Conservation (phyloP, 2,329 filamentous ascomycete species). For the Fusarium aywerte region DNA sequence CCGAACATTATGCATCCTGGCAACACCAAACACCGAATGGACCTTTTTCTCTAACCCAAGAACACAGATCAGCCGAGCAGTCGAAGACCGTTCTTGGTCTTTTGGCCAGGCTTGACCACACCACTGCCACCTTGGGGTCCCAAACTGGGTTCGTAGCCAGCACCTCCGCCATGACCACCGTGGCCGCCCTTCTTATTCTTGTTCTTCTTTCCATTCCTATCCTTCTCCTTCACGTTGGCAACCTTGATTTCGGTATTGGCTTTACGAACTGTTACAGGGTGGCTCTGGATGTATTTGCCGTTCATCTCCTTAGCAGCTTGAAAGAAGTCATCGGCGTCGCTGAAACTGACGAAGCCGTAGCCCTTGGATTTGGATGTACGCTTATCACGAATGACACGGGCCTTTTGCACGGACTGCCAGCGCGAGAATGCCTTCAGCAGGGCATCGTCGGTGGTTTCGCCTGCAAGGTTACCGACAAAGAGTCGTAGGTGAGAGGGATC, state of each 20-base stretch:
- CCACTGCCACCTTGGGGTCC: slow-evolving; percentile 63
- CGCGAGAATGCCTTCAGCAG: slow-evolving; percentile 92
- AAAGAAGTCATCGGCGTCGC: slow-evolving; percentile 95
- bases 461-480: slow-evolving; percentile 95
- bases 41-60: background rate
- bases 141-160: slow-evolving; percentile 61
- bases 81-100: slow-evolving; percentile 73
- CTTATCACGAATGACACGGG: slow-evolving; percentile 94
- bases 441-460: slow-evolving; percentile 96
- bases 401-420: slow-evolving; percentile 90
- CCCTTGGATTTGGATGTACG: slow-evolving; percentile 95
- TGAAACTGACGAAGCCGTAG: slow-evolving; percentile 96
- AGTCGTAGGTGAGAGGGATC: slow-evolving; percentile 93
- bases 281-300: slow-evolving; percentile 98
- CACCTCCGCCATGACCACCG: slow-evolving; percentile 44
- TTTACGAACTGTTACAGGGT: slow-evolving; percentile 87
- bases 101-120: slow-evolving; percentile 70
- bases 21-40: slow-evolving; percentile 39
- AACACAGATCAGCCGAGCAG: slow-evolving; percentile 61
- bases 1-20: slow-evolving; percentile 15
- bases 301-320: slow-evolving; percentile 97
- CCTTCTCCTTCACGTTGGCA: slow-evolving; percentile 72
- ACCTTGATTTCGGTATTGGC: slow-evolving; percentile 92
- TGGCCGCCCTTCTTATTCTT: slow-evolving; percentile 52
- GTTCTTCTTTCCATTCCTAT: slow-evolving; percentile 52